Percentiles rank a stretch among this genome's conserved stretches.
Conservation (phyloP, 495 filamentous ascomycete species). For the Peziza echinospora region DNA sequence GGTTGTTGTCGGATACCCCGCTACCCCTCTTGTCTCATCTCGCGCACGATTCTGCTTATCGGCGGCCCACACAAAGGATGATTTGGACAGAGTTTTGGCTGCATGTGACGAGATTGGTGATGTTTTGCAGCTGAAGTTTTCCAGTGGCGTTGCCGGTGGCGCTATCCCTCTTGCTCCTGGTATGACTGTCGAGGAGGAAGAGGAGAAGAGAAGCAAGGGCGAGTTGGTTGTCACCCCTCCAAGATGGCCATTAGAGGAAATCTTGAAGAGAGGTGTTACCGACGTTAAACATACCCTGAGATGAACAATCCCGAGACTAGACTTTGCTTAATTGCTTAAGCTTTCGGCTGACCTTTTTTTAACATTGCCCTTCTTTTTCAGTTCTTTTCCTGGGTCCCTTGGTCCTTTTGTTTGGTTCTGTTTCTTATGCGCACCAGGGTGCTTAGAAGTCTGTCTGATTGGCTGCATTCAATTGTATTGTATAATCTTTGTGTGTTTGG, state of each 20-base stretch:
- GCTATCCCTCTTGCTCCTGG: constrained; percentile 49
- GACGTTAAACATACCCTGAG: constrained; percentile 54
- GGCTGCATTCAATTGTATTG: no score
- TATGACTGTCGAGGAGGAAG: constrained; percentile 44
- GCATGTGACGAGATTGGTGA: constrained; percentile 89
- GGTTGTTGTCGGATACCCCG: constrained; percentile 91
- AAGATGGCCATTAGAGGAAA: constrained; percentile 60
- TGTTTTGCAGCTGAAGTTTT: constrained; percentile 85
- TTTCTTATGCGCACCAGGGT: no score
- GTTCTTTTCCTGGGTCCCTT: no score
- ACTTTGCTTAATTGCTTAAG: constrained; percentile 6
- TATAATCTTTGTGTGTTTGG: no score
- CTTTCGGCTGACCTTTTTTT: no score
- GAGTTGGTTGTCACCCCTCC: constrained; percentile 39
- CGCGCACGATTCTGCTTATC: constrained; percentile 90
- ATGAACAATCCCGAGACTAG: constrained; percentile 21
- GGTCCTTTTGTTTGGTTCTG: no score
- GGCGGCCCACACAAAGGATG: constrained; percentile 91
- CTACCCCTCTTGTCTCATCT: constrained; percentile 87
- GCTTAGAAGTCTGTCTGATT: no score
- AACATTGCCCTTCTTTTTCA: no score
- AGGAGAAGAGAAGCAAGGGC: constrained; percentile 41
- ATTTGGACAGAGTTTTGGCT: constrained; percentile 70
- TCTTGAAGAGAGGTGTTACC: constrained; percentile 53
- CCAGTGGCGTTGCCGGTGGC: constrained; percentile 78